phyloP scores from a whole-genome alignment of 805 yeast species.

The Wickerhamiella azymoides region DNA sequence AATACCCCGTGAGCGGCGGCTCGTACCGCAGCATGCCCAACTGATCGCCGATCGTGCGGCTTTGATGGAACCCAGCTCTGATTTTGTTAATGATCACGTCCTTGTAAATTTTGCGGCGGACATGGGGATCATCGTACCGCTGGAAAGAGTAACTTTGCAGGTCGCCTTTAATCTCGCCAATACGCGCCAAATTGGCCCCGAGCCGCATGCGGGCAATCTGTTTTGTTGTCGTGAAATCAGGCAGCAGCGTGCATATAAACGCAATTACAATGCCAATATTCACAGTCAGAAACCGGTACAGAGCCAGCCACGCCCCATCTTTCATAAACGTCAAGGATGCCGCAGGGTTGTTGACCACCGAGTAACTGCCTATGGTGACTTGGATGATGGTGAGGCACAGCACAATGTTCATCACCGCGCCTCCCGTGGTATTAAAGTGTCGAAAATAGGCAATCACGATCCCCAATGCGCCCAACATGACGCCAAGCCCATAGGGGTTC shows the following conservation, averaged over 20 bases:
- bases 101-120: constrained; percentile 18
- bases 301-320: background rate
- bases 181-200: constrained; percentile 17
- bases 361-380: constrained; percentile 2
- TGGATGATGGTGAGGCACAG: background rate
- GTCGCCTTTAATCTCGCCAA: constrained; percentile 23
- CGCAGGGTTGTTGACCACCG: constrained; percentile 1
- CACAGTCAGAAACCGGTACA: constrained; percentile 3
- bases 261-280: background rate
- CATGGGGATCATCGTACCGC: constrained; percentile 15
- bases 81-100: constrained; percentile 16
- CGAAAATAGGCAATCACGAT: background rate
- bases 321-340: background rate
- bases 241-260: background rate
- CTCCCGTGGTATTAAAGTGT: constrained; percentile 5
- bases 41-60: background rate
- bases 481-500: constrained; percentile 13
- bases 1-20: constrained; percentile 8
- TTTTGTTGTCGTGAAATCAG: constrained; percentile 10
- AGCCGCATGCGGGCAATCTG: constrained; percentile 20
- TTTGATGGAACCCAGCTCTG: background rate
- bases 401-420: constrained; percentile 6
- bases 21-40: constrained; percentile 2
- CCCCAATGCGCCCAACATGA: background rate
- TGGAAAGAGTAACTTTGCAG: constrained; percentile 22